Conservation (phyloP, 306 rosid species). For the Bauhinia variegata region DNA sequence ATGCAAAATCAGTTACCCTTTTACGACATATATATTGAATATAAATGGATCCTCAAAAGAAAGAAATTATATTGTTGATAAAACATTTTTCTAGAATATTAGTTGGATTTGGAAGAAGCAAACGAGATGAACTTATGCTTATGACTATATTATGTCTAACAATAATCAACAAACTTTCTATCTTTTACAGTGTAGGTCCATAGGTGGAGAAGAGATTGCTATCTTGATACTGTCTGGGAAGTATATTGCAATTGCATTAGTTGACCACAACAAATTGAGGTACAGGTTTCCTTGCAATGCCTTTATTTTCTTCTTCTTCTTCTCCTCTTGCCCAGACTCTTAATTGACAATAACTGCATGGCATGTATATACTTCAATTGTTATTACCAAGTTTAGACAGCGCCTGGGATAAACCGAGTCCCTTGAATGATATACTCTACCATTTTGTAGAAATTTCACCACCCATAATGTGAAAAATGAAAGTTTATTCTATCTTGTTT, state of each 20-base stretch:
- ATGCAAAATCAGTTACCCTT: slow-evolving; percentile 25
- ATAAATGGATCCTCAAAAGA: not conserved
- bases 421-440: slow-evolving; percentile 19
- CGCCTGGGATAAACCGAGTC: slow-evolving; percentile 17
- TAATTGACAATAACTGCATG: slow-evolving; percentile 23
- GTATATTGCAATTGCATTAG: slow-evolving; percentile 84
- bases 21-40: slow-evolving; percentile 8
- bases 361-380: not conserved
- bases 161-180: slow-evolving; percentile 38
- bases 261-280: slow-evolving; percentile 88
- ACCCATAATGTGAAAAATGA: not conserved
- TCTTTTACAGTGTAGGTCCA: slow-evolving; percentile 83
- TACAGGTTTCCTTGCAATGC: slow-evolving; percentile 36
- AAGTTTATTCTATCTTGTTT: slow-evolving; percentile 18
- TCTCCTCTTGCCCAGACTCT: slow-evolving; percentile 21
- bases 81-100: slow-evolving; percentile 21
- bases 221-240: slow-evolving; percentile 74
- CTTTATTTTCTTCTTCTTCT: slow-evolving; percentile 6
- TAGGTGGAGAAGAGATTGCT: slow-evolving; percentile 70
- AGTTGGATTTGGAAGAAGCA: slow-evolving; percentile 35
- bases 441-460: slow-evolving; percentile 13
- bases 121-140: slow-evolving; percentile 19
- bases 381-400: slow-evolving; percentile 22
- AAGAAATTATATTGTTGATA: slow-evolving; percentile 7
- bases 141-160: slow-evolving; percentile 13